Evolutionary conservation across 768 basidiomycete species (phyloP), one percentile per base, ranked within the genome.

Genomic region (Psilocybe subaeruginosa): DNA sequence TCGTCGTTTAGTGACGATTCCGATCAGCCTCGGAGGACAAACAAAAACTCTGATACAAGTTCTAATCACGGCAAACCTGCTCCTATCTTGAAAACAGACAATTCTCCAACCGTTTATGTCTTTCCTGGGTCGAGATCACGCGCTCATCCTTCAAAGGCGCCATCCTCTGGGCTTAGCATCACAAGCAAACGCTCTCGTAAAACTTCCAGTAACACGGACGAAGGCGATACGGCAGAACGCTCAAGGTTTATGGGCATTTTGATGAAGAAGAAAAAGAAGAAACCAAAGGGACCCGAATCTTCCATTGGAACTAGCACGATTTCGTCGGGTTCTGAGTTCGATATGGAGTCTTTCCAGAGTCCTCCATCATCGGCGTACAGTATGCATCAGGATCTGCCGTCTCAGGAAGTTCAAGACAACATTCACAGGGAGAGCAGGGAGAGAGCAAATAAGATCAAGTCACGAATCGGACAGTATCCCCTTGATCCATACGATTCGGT

Each of bases 401-500:
- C 61, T 39, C 58, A 63, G 58, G 47, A 60, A 23, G 45, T 17
- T 11, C 58, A 49, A 8, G 50, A 33, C 12, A 29, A 39, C 9
- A 35, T 35, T n/a, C 58, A 64, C 2, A 23, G 50, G 23, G 61
- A 68, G 27, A 61, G 54, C 19, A 61, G 61, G 16, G 61, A 68
- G 37, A 55, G 62, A n/a, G 59, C 60, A 3, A 53, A 33, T 14
- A 52, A 58, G 14, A 65, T 66, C 51, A 71, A 69, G 39, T 69
- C 67, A 4, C 65, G 69, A 4, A 65, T 70, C 39, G 71, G 73
- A 6, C 60, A 61, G 16, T 72, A 72, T 60, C 71, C 72, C 9
- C 63, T 75, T 14, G 71, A 75, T 58, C 71, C 86, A 0, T 89
- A 86, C 63, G 83, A 87, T 50, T 73, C 80, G 14, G 73, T 81